A percentile compares a stretch with the other conserved stretches of the same genome.
These are phyloP conservation scores for Earliella scabrosa DNA, from an alignment of 1,284 basidiomycete genomes.

Conservation along the genomic window DNA sequence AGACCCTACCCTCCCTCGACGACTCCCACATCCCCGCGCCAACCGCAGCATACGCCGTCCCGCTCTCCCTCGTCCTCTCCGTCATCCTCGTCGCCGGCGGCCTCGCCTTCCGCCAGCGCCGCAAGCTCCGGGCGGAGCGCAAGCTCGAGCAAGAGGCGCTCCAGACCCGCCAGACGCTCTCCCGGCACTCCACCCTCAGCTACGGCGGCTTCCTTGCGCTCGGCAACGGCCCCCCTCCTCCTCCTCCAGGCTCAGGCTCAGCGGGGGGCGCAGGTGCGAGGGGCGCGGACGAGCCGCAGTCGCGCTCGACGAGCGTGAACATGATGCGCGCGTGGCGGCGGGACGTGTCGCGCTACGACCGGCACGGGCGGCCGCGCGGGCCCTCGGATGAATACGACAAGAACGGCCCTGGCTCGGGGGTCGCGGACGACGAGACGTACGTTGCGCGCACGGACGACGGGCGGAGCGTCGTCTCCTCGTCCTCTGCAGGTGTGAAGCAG, in stretches of 20 bases:
- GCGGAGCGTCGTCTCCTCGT: slow-evolving; percentile 3
- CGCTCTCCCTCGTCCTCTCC: slow-evolving; percentile 45
- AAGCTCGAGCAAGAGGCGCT: slow-evolving; percentile 17
- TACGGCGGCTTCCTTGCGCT: slow-evolving; percentile 20
- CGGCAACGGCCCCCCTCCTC: slow-evolving; percentile 6
- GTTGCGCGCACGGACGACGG: slow-evolving; percentile 14
- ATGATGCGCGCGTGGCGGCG: slow-evolving; percentile 21
- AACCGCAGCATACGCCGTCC: slow-evolving; percentile 47
- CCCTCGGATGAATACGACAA: neutral
- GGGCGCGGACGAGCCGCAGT: neutral
- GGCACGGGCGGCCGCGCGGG: neutral
- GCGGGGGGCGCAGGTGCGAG: neutral
- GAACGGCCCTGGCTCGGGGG: neutral
- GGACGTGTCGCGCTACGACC: slow-evolving; percentile 13
- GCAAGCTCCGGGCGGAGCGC: slow-evolving; percentile 32
- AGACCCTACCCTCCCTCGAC: slow-evolving; percentile 27
- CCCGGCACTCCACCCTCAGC: slow-evolving; percentile 21
- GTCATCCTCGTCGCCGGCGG: slow-evolving; percentile 43
- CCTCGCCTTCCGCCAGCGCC: slow-evolving; percentile 34
- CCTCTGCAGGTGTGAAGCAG: no score
- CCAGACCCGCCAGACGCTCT: slow-evolving; percentile 11
- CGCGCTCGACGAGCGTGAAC: slow-evolving; percentile 21
- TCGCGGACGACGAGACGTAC: slow-evolving; percentile 16
- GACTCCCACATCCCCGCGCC: slow-evolving; percentile 39
- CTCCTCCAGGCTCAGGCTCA: neutral